These are phyloP conservation scores for Syncephalastrum racemosum DNA, from an alignment of 371 early-diverging fungal genomes.

Conservation along the genomic window DNA sequence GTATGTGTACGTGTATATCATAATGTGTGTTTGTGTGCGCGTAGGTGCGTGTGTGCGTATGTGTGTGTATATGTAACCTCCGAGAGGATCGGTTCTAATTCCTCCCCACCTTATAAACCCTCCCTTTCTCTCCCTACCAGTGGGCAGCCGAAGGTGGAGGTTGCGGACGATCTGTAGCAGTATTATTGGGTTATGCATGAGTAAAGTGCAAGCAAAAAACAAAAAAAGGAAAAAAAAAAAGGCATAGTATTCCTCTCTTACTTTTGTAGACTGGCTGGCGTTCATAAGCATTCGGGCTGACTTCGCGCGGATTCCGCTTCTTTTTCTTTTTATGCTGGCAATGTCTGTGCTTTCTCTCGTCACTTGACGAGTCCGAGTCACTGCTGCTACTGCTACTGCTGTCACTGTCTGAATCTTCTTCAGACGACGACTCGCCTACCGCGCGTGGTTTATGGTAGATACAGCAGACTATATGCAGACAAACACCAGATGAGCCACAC, in stretches of 20 bases:
- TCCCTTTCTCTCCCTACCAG: no score
- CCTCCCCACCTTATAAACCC: no score
- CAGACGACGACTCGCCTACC: slow-evolving; percentile 73
- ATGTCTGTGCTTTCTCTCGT: slow-evolving; percentile 18
- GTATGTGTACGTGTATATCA: no score
- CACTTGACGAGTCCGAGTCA: not conserved
- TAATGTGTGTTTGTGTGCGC: no score
- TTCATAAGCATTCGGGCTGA: slow-evolving; percentile 72
- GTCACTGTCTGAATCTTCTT: slow-evolving; percentile 33
- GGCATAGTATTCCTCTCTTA: slow-evolving; percentile 2
- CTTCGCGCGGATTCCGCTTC: slow-evolving; percentile 47
- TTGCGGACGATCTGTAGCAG: slow-evolving; percentile 2
- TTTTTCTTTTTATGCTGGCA: slow-evolving; percentile 35
- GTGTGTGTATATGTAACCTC: no score
- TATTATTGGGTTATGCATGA: not conserved
- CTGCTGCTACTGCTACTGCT: slow-evolving; percentile 31
- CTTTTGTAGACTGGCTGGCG: slow-evolving; percentile 61
- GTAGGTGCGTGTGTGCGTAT: no score
- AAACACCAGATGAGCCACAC: not conserved
- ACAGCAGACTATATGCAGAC: slow-evolving; percentile 77
- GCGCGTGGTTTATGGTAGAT: slow-evolving; percentile 77
- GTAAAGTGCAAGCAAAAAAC: not conserved
- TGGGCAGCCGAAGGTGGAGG: slow-evolving; percentile 1
- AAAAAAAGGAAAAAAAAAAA: not conserved
- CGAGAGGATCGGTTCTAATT: no score